These are phyloP conservation scores for Danielia reshetovae DNA, from an alignment of 805 yeast genomes.

Conservation along the genomic window DNA sequence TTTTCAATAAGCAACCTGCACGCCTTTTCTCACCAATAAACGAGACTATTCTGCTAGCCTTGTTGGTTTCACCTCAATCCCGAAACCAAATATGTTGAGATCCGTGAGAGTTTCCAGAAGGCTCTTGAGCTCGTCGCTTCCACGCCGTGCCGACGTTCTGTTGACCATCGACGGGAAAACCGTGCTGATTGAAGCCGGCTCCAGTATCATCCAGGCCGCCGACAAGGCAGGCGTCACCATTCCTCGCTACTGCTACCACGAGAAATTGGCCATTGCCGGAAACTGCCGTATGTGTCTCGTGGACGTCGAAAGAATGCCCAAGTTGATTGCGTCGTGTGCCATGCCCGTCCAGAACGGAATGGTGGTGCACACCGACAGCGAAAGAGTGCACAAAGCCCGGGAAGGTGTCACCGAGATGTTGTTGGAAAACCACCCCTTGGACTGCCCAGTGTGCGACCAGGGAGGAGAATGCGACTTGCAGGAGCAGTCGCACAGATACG, in stretches of 20 bases:
- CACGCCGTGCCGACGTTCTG: conserved; percentile 49
- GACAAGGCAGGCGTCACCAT: conserved; percentile 86
- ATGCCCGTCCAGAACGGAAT: conserved; percentile 89
- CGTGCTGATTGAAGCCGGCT: conserved; percentile 78
- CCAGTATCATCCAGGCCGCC: conserved; percentile 87
- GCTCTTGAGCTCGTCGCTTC: conserved; percentile 27
- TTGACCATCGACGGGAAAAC: conserved; percentile 65
- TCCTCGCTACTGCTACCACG: conserved; percentile 90
- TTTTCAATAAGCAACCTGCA: no score
- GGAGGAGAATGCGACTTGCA: conserved; percentile 94
- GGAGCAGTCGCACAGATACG: conserved; percentile 80
- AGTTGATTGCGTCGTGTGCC: conserved; percentile 86
- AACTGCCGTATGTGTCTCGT: conserved; percentile 92
- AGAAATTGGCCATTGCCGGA: conserved; percentile 85
- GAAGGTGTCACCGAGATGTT: conserved; percentile 90
- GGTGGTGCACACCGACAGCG: conserved; percentile 78
- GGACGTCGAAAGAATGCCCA: conserved; percentile 85
- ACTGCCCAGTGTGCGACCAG: conserved; percentile 91
- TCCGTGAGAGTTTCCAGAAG: conserved; percentile 13
- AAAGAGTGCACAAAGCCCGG: conserved; percentile 75
- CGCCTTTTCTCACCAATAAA: conserved; percentile 1
- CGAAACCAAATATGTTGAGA: no score
- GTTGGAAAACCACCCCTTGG: conserved; percentile 84
- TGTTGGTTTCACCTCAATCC: no score
- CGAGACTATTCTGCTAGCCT: no score